Conservation (phyloP, 192 early-diverging fungal species). For the Backusella circina region DNA sequence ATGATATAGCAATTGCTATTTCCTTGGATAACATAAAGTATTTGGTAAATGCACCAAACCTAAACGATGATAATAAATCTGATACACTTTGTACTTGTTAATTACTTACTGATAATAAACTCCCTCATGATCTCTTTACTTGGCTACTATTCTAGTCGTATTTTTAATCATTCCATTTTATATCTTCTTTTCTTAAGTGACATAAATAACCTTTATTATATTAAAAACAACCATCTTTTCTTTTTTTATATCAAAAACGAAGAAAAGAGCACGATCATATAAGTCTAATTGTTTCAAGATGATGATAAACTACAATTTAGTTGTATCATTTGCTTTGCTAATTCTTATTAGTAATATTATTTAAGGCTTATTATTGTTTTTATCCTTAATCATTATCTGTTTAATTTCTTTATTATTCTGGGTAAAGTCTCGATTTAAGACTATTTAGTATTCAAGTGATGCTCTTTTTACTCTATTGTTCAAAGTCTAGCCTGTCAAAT, state of each 20-base stretch:
- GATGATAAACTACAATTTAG: neutral
- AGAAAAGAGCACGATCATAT: neutral
- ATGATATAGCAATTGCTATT: slow-evolving; percentile 18
- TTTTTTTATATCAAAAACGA: neutral
- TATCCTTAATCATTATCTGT: neutral
- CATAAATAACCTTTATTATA: neutral
- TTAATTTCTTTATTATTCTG: neutral
- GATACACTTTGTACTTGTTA: neutral
- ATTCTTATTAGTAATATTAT: neutral
- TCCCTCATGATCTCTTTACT: neutral
- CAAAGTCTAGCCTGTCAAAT: neutral
- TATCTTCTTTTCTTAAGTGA: neutral
- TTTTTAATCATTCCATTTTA: neutral
- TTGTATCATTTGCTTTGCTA: too few species aligned
- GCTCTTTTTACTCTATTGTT: neutral
- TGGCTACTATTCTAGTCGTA: neutral
- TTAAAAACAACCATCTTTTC: neutral
- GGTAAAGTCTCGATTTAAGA: neutral
- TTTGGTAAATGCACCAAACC: neutral
- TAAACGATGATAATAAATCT: neutral
- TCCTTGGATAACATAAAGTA: slow-evolving; percentile 29
- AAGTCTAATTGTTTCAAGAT: neutral
- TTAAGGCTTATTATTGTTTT: neutral
- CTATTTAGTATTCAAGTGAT: neutral
- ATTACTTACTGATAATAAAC: neutral